Evolutionary conservation across 225 moss, liverwort and hornwort species (phyloP), one percentile per base, ranked within the genome.

Genomic region (Pseudisothecium myosuroides): DNA sequence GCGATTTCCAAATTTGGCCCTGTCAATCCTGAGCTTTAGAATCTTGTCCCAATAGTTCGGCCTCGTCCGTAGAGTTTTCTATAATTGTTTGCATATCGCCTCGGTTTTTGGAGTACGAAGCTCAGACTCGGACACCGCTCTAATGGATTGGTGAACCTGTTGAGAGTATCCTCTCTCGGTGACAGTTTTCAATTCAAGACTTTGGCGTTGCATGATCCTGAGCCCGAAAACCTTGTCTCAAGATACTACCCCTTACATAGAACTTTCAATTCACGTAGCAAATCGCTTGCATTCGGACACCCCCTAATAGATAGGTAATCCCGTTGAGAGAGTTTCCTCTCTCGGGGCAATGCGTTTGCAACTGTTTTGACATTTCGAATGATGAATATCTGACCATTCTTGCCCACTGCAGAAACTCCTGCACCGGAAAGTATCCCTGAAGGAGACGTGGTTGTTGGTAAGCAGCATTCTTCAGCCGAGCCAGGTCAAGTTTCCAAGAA

Each of bases 371-470:
- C 50, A 52, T 31, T 73, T 28, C 29, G 63, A 72, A 79, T 10
- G 63, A 86, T 89, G 16, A 22, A 78, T 49, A 52, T 62, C 58
- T 88, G 84, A 80, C 41, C 37, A 36, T 83, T 75, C 80, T 90
- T 82, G 61, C 31, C 65, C 32, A 47, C 58, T 77, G 50, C 93
- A 93, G 93, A 89, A 88, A 55, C 50, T 86, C 75, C 84, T 67
- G 79, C 39, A 49, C 37, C 88, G 47, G 92, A 89, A 58, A 89
- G 61, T 63, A 36, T 74, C 49, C 7, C 68, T 56, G 91, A 79
- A 86, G 93, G 72, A 86, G 85, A 89, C 61, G 89, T 74, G 76
- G 83, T 87, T 45, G 67, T 85, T 59, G 88, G 81, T 26, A 89
- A 90, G 83, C 90, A 92, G 39, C 91, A 63, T 71, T 88, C 88